phyloP scores from a whole-genome alignment of 345 rosid genomes.

The Psidium friedrichsthalianum region DNA sequence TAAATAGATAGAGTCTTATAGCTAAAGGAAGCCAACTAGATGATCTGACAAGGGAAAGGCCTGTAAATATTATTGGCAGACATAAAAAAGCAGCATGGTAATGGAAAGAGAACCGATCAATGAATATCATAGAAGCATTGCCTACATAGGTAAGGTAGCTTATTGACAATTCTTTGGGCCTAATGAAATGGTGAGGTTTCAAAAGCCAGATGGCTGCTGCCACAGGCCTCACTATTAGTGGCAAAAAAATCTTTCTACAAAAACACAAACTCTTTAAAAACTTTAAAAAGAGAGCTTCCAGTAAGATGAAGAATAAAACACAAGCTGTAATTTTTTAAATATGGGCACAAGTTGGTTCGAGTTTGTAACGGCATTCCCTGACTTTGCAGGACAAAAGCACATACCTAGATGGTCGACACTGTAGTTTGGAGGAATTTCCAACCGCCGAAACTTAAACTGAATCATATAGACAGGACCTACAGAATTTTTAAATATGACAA shows the following conservation, averaged over 20 bases:
- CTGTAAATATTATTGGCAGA: background rate
- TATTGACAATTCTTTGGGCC: background rate
- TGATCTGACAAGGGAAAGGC: background rate
- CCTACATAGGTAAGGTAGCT: background rate
- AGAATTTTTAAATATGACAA: background rate
- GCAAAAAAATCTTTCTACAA: background rate
- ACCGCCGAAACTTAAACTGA: slow-evolving; percentile 86
- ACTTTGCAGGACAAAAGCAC: background rate
- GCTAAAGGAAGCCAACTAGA: background rate
- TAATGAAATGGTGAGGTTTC: background rate
- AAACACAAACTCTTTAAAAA: background rate
- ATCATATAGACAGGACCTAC: slow-evolving; percentile 80
- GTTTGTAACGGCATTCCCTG: background rate
- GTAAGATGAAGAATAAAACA: background rate
- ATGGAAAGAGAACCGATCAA: background rate
- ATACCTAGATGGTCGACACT: slow-evolving; percentile 68
- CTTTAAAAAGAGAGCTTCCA: background rate
- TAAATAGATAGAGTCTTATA: background rate
- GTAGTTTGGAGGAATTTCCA: slow-evolving; percentile 88
- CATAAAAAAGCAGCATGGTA: background rate
- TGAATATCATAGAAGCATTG: background rate
- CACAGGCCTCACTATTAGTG: background rate
- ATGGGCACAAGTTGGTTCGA: background rate
- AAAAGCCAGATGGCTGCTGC: background rate
- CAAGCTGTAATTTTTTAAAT: background rate